Conservation (phyloP, 2,329 filamentous ascomycete species). For the Orbilia brochopaga region DNA sequence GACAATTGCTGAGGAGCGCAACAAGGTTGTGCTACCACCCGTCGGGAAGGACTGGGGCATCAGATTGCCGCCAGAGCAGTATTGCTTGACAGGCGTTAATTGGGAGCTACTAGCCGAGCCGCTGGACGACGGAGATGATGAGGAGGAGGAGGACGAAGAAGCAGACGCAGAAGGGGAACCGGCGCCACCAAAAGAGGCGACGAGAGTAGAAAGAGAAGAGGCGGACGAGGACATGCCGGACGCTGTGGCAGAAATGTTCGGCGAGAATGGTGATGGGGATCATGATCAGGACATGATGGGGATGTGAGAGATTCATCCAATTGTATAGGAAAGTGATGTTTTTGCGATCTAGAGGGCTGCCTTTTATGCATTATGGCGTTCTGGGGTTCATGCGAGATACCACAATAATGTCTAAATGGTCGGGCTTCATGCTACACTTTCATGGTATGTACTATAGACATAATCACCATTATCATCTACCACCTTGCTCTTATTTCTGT, state of each 20-base stretch:
- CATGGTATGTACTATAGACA: constrained; percentile 40
- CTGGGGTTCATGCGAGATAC: constrained; percentile 29
- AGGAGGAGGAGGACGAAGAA: constrained; percentile 61
- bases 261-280: constrained; percentile 48
- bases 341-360: background rate
- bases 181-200: constrained; percentile 48
- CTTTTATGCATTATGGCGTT: constrained; percentile 36
- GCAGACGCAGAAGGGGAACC: constrained; percentile 59
- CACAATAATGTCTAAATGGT: constrained; percentile 6
- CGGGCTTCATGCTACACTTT: constrained; percentile 6
- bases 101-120: constrained; percentile 70
- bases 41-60: constrained; percentile 72
- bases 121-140: constrained; percentile 59
- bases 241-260: constrained; percentile 42
- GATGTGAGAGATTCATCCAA: constrained; percentile 8
- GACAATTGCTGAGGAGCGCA: constrained; percentile 74
- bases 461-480: background rate
- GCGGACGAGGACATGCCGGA: constrained; percentile 58
- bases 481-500: too few relatives aligned
- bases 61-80: constrained; percentile 70
- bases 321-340: background rate
- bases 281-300: constrained; percentile 47
- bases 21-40: constrained; percentile 70
- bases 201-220: constrained; percentile 59
- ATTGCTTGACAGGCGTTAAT: constrained; percentile 69